Conservation (phyloP, 208 protist species). For the Crithidia expoeki region DNA sequence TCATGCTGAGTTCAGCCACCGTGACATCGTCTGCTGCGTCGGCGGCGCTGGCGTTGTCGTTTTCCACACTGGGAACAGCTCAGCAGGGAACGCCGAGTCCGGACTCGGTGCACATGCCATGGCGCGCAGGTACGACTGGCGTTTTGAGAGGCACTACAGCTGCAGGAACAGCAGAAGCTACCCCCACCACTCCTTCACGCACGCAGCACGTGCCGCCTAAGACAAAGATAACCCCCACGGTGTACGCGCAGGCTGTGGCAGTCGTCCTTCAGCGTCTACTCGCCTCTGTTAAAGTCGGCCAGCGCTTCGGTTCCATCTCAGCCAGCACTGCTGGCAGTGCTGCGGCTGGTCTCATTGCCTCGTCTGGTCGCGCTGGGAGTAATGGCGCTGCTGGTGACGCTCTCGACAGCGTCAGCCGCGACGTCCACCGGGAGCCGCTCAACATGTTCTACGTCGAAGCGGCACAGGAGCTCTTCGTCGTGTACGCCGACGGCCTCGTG, state of each 20-base stretch:
- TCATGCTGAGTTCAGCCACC: constrained; percentile 13
- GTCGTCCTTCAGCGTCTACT: constrained; percentile 63
- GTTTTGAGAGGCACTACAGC: background rate
- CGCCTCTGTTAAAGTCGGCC: constrained; percentile 11
- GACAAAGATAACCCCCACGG: constrained; percentile 14
- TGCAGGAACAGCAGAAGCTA: background rate
- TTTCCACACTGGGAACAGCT: background rate
- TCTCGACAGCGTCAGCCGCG: constrained; percentile 12
- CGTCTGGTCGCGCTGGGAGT: background rate
- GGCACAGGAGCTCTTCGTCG: constrained; percentile 67
- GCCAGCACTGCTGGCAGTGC: background rate
- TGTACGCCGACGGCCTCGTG: constrained; percentile 77
- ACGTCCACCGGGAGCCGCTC: constrained; percentile 62
- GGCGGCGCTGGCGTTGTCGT: background rate
- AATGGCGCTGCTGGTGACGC: constrained; percentile 7
- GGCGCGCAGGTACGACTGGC: background rate
- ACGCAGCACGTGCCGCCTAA: constrained; percentile 6
- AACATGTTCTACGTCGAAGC: constrained; percentile 58
- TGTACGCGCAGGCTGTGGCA: constrained; percentile 53
- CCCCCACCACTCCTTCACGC: background rate
- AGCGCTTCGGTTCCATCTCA: constrained; percentile 15
- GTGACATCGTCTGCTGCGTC: background rate
- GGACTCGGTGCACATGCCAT: background rate
- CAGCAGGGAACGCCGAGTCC: background rate
- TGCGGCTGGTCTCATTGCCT: background rate